These are phyloP conservation scores for Yamadazyma paraphyllophila DNA, from an alignment of 805 yeast genomes.

Conservation along the genomic window DNA sequence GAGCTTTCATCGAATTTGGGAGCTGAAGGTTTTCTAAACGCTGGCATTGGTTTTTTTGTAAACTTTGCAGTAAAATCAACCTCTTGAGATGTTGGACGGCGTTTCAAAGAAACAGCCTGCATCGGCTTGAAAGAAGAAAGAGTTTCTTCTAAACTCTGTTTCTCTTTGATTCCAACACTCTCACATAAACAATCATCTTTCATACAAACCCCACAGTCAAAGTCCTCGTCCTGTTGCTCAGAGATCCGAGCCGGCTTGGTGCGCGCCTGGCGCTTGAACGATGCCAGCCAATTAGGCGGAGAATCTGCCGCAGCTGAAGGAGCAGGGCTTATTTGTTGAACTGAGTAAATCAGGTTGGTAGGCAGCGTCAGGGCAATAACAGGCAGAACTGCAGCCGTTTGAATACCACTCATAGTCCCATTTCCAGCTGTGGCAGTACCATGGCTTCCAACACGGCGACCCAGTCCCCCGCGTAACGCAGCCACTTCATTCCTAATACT, in stretches of 20 bases:
- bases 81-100: constrained; percentile 33
- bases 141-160: constrained; percentile 26
- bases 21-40: constrained; percentile 26
- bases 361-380: constrained; percentile 23
- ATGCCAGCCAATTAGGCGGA: constrained; percentile 29
- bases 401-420: neutral
- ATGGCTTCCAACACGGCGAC: neutral
- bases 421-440: neutral
- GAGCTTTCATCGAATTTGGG: constrained; percentile 42
- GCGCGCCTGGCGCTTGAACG: neutral
- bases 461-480: constrained; percentile 11
- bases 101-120: constrained; percentile 63
- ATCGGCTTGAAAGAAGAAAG: constrained; percentile 51
- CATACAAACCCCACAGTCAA: constrained; percentile 62
- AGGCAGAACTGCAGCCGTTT: neutral
- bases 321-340: constrained; percentile 54
- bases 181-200: constrained; percentile 72
- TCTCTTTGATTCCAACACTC: constrained; percentile 41
- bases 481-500: constrained; percentile 35
- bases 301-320: constrained; percentile 50
- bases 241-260: neutral
- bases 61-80: constrained; percentile 56
- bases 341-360: constrained; percentile 30
- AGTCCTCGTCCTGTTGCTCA: constrained; percentile 22
- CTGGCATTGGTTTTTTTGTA: constrained; percentile 38